Percentiles rank a stretch among this genome's conserved stretches.
Evolutionary conservation across 805 yeast species (phyloP).

Genomic region (Lipomyces chichibuensis): DNA sequence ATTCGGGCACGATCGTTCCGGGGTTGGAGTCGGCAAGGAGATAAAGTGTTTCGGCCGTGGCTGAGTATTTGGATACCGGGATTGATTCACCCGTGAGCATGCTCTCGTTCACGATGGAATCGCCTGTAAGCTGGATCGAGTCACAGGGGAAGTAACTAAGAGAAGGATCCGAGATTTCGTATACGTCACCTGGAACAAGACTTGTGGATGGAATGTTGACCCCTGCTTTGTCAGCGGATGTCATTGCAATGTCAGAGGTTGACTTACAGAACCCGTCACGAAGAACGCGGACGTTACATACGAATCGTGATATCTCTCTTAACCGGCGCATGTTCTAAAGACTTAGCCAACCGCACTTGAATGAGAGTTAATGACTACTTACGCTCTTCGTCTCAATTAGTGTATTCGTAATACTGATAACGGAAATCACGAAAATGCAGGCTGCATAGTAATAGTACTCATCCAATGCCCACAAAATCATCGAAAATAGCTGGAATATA

Average conservation of each 20-base stretch:
- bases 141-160: slow-evolving; percentile 82
- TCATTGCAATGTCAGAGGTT: background rate
- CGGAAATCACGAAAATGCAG: slow-evolving; percentile 85
- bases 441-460: slow-evolving; percentile 91
- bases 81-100: slow-evolving; percentile 99
- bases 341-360: background rate
- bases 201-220: slow-evolving; percentile 72
- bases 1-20: slow-evolving; percentile 58
- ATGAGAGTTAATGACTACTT: background rate
- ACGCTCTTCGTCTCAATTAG: slow-evolving; percentile 83
- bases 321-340: slow-evolving; percentile 56
- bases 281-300: slow-evolving; percentile 84
- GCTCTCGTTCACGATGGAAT: slow-evolving; percentile 94
- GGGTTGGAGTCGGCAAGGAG: slow-evolving; percentile 45
- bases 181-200: slow-evolving; percentile 94
- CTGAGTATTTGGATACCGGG: slow-evolving; percentile 83
- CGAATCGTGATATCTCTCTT: slow-evolving; percentile 69
- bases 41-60: slow-evolving; percentile 60
- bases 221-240: slow-evolving; percentile 52
- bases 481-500: slow-evolving; percentile 90
- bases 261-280: slow-evolving; percentile 70
- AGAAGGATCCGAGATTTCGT: slow-evolving; percentile 87
- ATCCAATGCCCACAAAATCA: slow-evolving; percentile 88
- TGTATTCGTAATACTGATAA: slow-evolving; percentile 77
- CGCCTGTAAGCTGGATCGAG: slow-evolving; percentile 83